Conservation (phyloP, 257 asterid species). For the Lycium barbarum region DNA sequence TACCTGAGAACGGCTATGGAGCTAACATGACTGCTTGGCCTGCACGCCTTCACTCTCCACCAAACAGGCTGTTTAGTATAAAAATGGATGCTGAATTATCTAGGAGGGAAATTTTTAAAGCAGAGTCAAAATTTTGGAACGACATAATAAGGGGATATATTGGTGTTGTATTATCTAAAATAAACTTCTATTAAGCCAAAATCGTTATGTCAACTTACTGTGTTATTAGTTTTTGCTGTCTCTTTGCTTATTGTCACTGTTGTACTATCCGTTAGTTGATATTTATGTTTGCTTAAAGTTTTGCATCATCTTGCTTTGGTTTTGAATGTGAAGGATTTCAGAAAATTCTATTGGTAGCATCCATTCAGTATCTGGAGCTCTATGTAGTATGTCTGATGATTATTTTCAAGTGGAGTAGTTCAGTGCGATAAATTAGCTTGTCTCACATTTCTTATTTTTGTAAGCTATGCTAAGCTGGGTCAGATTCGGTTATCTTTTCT, state of each 20-base stretch:
- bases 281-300: not conserved
- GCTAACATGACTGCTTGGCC: slow-evolving; percentile 60
- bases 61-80: slow-evolving; percentile 58
- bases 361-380: not conserved
- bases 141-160: slow-evolving; percentile 61
- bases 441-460: not conserved
- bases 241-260: not conserved
- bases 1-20: slow-evolving; percentile 64
- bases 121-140: slow-evolving; percentile 57
- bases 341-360: not conserved
- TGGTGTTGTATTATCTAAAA: not conserved
- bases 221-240: not conserved
- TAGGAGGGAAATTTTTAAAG: slow-evolving; percentile 62
- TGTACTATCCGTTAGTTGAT: slow-evolving; percentile 16
- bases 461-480: not conserved
- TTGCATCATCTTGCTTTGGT: not conserved
- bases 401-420: not conserved
- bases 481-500: not conserved
- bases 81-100: slow-evolving; percentile 64
- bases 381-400: not conserved
- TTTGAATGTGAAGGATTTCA: not conserved
- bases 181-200: not conserved
- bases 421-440: not conserved
- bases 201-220: not conserved
- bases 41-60: slow-evolving; percentile 65